phyloP scores from a whole-genome alignment of 2,329 filamentous ascomycete genomes.

The Sporothrix mexicana region DNA sequence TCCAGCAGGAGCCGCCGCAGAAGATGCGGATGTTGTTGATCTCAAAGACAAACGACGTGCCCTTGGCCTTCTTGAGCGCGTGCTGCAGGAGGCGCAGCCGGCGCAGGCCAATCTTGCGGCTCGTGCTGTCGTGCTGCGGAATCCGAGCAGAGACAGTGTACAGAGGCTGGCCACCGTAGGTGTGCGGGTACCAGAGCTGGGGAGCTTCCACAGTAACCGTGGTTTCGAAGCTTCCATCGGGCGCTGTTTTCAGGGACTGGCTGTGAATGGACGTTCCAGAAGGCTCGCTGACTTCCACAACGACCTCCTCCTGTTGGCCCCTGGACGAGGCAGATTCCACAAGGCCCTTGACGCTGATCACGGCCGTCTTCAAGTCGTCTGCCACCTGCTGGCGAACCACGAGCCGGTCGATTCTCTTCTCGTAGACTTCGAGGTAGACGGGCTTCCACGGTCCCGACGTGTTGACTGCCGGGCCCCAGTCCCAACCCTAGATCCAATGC shows the following conservation, averaged over 20 bases:
- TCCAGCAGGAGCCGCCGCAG: slow-evolving; percentile 81
- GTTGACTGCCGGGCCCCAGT: slow-evolving; percentile 70
- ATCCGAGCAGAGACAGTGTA: slow-evolving; percentile 17
- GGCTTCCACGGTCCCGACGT: slow-evolving; percentile 61
- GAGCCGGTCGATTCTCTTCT: background rate
- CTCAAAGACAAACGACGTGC: slow-evolving; percentile 33
- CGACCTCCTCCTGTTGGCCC: background rate
- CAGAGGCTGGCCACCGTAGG: slow-evolving; percentile 30
- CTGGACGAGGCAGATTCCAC: background rate
- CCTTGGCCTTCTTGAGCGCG: slow-evolving; percentile 19
- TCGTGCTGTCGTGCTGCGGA: background rate
- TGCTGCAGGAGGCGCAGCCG: slow-evolving; percentile 27
- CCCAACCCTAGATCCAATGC: slow-evolving; percentile 75
- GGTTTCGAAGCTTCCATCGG: background rate
- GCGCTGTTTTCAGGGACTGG: background rate
- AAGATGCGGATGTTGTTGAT: slow-evolving; percentile 61
- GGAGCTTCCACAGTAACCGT: background rate
- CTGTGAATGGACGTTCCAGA: background rate
- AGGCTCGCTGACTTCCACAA: background rate
- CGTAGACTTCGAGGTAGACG: slow-evolving; percentile 5
- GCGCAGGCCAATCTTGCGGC: slow-evolving; percentile 27
- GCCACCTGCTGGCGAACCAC: background rate
- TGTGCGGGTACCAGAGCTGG: slow-evolving; percentile 32
- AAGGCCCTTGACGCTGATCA: background rate
- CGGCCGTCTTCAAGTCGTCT: background rate